Evolutionary conservation across 306 rosid species (phyloP).

Genomic region (Canavalia ensiformis): DNA sequence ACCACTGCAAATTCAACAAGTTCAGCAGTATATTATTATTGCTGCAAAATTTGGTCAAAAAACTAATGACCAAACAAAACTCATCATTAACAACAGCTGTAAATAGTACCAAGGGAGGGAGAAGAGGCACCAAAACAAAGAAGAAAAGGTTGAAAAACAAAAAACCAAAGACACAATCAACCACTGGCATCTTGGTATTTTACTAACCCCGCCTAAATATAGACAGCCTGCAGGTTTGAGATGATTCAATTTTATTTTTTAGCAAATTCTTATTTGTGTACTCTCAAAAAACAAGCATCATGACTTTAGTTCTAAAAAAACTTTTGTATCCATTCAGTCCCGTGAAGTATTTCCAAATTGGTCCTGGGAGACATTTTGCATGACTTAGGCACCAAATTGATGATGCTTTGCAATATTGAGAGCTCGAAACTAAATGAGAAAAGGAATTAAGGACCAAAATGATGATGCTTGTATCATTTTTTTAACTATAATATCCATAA

Average conservation of each 20-base stretch:
- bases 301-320: background rate
- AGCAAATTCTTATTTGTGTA: background rate
- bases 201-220: background rate
- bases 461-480: background rate
- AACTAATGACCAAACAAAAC: background rate
- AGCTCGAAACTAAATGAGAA: background rate
- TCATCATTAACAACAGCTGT: background rate
- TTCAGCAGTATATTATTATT: constrained; percentile 4
- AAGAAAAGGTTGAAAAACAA: background rate
- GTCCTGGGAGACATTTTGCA: background rate
- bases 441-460: background rate
- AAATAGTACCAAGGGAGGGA: background rate
- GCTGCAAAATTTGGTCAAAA: background rate
- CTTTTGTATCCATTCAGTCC: background rate
- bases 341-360: background rate
- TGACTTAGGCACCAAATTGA: too few relatives aligned
- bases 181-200: background rate
- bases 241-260: background rate
- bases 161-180: background rate
- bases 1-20: constrained; percentile 8
- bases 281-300: background rate
- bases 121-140: background rate
- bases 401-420: background rate
- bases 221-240: background rate
- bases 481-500: background rate